These are phyloP conservation scores for Apiotrichum brassicae DNA, from an alignment of 1,284 basidiomycete genomes.

Conservation along the genomic window DNA sequence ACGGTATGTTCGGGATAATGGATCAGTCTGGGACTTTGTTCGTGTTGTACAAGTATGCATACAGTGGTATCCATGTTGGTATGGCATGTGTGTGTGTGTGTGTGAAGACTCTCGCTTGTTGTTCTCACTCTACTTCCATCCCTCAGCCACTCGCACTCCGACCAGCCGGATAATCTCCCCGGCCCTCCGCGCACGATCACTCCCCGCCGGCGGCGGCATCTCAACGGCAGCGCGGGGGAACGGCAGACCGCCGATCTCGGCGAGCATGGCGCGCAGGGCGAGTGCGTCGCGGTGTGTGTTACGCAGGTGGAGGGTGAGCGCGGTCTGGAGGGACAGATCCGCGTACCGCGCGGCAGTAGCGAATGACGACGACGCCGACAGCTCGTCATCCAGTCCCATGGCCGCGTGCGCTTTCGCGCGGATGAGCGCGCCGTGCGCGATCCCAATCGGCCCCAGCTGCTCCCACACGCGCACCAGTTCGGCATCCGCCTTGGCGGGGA, in stretches of 20 bases:
- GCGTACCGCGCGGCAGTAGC: conserved; percentile 1
- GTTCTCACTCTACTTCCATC: conserved; percentile 21
- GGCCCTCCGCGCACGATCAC: conserved; percentile 18
- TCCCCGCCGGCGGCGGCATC: not conserved
- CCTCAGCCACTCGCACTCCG: conserved; percentile 30
- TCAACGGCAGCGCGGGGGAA: not conserved
- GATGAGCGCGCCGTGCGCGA: conserved; percentile 23
- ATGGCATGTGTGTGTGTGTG: no score
- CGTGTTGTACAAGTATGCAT: not conserved
- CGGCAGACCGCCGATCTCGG: not conserved
- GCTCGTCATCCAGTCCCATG: conserved; percentile 12
- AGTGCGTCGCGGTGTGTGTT: not conserved
- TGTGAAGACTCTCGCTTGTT: no score
- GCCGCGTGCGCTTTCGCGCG: conserved; percentile 32
- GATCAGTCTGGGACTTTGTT: not conserved
- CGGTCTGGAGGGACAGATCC: conserved; percentile 2
- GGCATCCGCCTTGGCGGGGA: conserved; percentile 27
- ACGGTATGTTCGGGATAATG: not conserved
- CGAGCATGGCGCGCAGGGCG: not conserved
- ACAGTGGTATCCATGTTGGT: not conserved
- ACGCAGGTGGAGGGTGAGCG: not conserved
- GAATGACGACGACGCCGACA: no score
- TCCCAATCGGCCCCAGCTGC: conserved; percentile 20
- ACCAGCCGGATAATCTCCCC: conserved; percentile 33
- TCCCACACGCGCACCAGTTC: conserved; percentile 18